Conservation (phyloP, 306 rosid species). For the Rubus parviflorus region DNA sequence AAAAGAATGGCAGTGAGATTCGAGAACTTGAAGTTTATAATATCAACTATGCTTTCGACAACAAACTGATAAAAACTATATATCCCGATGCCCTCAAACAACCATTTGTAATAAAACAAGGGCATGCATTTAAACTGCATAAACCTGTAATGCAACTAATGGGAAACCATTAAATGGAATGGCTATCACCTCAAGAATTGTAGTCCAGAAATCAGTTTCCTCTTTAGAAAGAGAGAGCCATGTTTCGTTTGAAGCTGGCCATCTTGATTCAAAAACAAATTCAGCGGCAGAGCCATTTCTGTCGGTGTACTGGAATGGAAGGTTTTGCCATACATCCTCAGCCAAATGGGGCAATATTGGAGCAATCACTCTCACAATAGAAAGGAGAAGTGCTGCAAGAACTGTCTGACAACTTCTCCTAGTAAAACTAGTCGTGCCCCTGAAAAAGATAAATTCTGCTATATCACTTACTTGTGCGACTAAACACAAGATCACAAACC, state of each 20-base stretch:
- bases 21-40: slow-evolving; percentile 6
- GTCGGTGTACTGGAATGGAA: slow-evolving; percentile 64
- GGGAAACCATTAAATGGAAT: background rate
- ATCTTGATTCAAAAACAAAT: slow-evolving; percentile 86
- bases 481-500: background rate
- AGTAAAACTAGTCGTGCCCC: slow-evolving; percentile 83
- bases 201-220: slow-evolving; percentile 79
- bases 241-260: slow-evolving; percentile 76
- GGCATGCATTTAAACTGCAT: slow-evolving; percentile 1
- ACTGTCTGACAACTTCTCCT: slow-evolving; percentile 97
- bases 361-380: slow-evolving; percentile 73
- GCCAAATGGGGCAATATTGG: slow-evolving; percentile 99
- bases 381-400: slow-evolving; percentile 80
- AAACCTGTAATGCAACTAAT: background rate
- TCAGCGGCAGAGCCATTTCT: slow-evolving; percentile 73
- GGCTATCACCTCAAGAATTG: slow-evolving; percentile 75
- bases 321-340: slow-evolving; percentile 98
- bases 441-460: slow-evolving; percentile 28
- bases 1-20: background rate
- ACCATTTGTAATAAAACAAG: background rate
- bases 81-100: background rate
- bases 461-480: background rate
- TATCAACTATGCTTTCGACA: background rate
- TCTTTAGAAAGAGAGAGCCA: slow-evolving; percentile 68
- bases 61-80: background rate